Conservation (phyloP, 2,329 filamentous ascomycete genomes). For the Knufia fluminis region DNA sequence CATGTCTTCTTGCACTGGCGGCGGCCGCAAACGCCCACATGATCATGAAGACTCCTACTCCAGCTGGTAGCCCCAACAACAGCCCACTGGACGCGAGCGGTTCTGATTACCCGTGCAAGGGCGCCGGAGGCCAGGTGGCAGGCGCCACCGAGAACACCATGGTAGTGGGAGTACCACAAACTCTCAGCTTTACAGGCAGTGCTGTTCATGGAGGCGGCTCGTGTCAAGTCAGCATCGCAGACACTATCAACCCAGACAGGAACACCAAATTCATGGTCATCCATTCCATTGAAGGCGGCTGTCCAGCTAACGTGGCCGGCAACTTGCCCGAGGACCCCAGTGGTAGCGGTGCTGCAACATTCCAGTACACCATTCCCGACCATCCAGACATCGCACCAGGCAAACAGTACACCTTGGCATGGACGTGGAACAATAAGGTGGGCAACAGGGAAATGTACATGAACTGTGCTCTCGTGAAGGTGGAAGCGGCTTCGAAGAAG, state of each 20-base stretch:
- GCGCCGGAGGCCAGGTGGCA: background rate
- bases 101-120: conserved; percentile 75
- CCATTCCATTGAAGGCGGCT: conserved; percentile 77
- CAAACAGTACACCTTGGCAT: conserved; percentile 65
- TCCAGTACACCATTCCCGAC: conserved; percentile 60
- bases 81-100: conserved; percentile 54
- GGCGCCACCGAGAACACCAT: conserved; percentile 46
- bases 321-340: conserved; percentile 48
- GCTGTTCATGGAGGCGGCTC: conserved; percentile 86
- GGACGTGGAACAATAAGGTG: conserved; percentile 90
- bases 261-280: conserved; percentile 77
- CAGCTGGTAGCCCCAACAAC: conserved; percentile 53
- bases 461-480: conserved; percentile 74
- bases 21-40: conserved; percentile 64
- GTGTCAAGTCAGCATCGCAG: conserved; percentile 81
- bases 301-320: conserved; percentile 54
- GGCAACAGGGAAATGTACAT: conserved; percentile 97
- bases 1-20: conserved; percentile 46
- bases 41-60: conserved; percentile 58
- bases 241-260: conserved; percentile 59
- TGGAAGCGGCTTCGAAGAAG: conserved; percentile 47
- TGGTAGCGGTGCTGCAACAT: conserved; percentile 44
- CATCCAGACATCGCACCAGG: conserved; percentile 57
- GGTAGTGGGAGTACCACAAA: conserved; percentile 52
- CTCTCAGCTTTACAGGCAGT: conserved; percentile 57